phyloP scores from a whole-genome alignment of 306 rosid genomes.

The Pterocarpus macrocarpus region DNA sequence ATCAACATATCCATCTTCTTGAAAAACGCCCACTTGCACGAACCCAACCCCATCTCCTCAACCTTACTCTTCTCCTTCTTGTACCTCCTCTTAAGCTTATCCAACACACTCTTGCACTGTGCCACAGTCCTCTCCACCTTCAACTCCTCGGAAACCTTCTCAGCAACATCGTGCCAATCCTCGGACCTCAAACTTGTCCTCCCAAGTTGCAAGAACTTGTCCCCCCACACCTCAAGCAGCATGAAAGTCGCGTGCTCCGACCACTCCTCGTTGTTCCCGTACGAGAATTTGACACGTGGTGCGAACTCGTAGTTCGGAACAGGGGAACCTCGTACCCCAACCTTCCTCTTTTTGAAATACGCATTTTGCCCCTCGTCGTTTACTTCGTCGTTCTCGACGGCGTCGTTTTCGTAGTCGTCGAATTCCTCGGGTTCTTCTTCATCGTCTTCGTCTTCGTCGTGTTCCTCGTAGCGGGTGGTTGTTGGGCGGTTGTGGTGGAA shows the following conservation, averaged over 20 bases:
- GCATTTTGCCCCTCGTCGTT: conserved; percentile 44
- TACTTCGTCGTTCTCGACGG: conserved; percentile 24
- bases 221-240: conserved; percentile 84
- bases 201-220: conserved; percentile 75
- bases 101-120: conserved; percentile 71
- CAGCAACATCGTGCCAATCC: conserved; percentile 79
- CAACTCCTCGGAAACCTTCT: conserved; percentile 70
- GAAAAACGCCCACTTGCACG: conserved; percentile 69
- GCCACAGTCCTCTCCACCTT: conserved; percentile 56
- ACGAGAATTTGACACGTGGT: conserved; percentile 49
- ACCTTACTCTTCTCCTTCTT: conserved; percentile 74
- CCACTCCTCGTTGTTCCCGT: conserved; percentile 55
- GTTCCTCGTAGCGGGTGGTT: conserved; percentile 45
- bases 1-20: conserved; percentile 89
- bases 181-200: conserved; percentile 85
- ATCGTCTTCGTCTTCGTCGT: conserved; percentile 47
- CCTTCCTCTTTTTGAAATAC: conserved; percentile 38
- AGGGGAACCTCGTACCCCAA: conserved; percentile 44
- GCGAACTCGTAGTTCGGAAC: conserved; percentile 61
- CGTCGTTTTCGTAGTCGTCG: conserved; percentile 33
- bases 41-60: conserved; percentile 63
- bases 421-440: conserved; percentile 52
- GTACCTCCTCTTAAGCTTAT: conserved; percentile 73
- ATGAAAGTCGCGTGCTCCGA: conserved; percentile 70
- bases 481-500: conserved; percentile 51